phyloP scores from a whole-genome alignment of 768 basidiomycete species.

The Boletus huronensis region DNA sequence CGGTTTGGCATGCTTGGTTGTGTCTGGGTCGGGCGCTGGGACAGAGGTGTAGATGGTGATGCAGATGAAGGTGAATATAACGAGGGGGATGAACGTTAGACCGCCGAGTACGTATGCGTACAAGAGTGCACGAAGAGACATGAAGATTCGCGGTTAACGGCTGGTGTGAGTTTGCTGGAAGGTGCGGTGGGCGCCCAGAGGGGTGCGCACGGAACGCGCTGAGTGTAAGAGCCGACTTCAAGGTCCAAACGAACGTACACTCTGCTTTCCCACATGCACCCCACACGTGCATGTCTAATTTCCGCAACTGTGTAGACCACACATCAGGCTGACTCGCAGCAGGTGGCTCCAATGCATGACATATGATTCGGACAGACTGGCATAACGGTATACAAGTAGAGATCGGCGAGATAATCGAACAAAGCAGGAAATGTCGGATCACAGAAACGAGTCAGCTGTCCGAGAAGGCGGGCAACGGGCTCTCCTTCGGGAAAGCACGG shows the following conservation, averaged over 20 bases:
- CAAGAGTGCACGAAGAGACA: conserved; percentile 68
- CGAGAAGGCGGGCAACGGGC: neutral
- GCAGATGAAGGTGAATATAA: conserved; percentile 55
- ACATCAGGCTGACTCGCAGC: conserved; percentile 4
- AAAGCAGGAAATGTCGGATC: neutral
- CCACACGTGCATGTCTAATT: conserved; percentile 15
- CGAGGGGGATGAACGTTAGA: conserved; percentile 82
- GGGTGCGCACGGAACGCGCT: neutral
- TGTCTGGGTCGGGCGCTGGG: conserved; percentile 61
- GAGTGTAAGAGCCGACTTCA: neutral
- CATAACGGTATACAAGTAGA: neutral
- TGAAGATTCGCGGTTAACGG: neutral
- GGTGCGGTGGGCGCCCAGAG: neutral
- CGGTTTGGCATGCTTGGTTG: conserved; percentile 37
- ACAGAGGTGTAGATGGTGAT: conserved; percentile 79
- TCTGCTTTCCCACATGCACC: conserved; percentile 13
- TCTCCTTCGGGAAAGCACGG: neutral
- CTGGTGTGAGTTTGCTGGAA: neutral
- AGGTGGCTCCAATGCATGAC: neutral
- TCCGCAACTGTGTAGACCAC: conserved; percentile 8
- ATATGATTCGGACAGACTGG: neutral
- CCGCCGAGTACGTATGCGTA: conserved; percentile 90
- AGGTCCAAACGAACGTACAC: too few species aligned
- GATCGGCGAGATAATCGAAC: too few species aligned
- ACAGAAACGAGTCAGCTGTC: neutral